A percentile compares a stretch with the other conserved stretches of the same genome.
These are phyloP conservation scores for Chytriomyces sp. DNA, from an alignment of 192 early-diverging fungal species.

Conservation along the genomic window DNA sequence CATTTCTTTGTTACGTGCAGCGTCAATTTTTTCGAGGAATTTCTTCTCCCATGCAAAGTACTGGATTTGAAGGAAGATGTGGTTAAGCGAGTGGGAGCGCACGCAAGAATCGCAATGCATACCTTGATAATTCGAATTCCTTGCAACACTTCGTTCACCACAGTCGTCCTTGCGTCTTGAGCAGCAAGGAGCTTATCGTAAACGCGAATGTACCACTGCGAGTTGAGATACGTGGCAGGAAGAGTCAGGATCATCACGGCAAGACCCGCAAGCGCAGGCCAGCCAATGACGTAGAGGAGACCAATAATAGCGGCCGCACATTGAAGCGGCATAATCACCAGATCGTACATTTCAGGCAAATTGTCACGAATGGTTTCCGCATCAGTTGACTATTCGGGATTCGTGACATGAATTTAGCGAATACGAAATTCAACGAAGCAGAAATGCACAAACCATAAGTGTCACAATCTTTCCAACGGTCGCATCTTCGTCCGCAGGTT, in stretches of 20 bases:
- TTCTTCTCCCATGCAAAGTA: constrained; percentile 54
- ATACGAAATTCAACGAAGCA: neutral
- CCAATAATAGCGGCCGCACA: constrained; percentile 22
- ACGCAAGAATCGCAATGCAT: constrained; percentile 14
- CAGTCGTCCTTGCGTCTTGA: constrained; percentile 65
- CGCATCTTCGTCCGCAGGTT: constrained; percentile 32
- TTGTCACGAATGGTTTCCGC: constrained; percentile 32
- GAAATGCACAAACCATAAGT: constrained; percentile 37
- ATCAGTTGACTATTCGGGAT: constrained; percentile 16
- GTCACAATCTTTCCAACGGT: constrained; percentile 53
- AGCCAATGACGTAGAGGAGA: constrained; percentile 36
- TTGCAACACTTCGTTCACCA: constrained; percentile 69
- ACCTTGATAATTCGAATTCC: constrained; percentile 53
- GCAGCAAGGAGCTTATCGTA: constrained; percentile 53
- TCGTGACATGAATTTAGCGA: neutral
- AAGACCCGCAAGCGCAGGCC: constrained; percentile 43
- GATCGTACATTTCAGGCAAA: constrained; percentile 32
- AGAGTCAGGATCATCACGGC: constrained; percentile 35
- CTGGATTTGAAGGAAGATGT: neutral
- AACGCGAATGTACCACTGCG: constrained; percentile 29
- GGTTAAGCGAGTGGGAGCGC: neutral
- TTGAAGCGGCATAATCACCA: constrained; percentile 26
- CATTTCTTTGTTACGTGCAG: constrained; percentile 40
- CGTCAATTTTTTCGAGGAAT: constrained; percentile 43
- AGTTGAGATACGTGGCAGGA: constrained; percentile 33